Evolutionary conservation across 1,139 yeast genomes (phyloP), one percentile per base, ranked within the genome.

Genomic region (Blastobotrys indianensis): DNA sequence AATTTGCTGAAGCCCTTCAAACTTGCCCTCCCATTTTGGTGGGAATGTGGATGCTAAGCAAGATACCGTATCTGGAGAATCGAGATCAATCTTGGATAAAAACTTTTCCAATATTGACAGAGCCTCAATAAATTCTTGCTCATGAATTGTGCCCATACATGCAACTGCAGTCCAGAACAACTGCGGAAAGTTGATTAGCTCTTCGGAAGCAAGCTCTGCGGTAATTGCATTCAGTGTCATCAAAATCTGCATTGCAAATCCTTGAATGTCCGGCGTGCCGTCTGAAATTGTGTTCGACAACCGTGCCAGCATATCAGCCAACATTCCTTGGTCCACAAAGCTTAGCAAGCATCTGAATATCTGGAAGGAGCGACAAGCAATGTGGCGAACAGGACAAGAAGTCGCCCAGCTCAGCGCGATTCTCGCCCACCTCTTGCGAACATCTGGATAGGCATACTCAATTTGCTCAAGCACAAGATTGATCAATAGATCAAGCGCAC

Each of bases 121-220:
- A 0, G 85, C 85, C 60, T 92, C 98, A 45, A 87, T 79, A 59
- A 85, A 94, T 60, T 94, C 98, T 57, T 84, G 90, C 63, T 94
- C 98, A 58, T 88, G 95, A 32, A 88, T 76, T 0, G 97, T 87
- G 47, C 84, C 82, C 54, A 92, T 69, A 57, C 97, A 85, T 1
- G 98, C 98, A 28, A 90, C 94, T 30, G 94, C 80, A 1, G 92
- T 85, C 99, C 99, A 94, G 62, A 92, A 94, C 35, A 92, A 67
- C 61, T 90, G 97, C 0, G 98, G 98, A 62, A 83, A 87, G 54
- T 85, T 86, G 50, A 85, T 82, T 51, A 92, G 68, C 53, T 85
- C 84, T 38, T 78, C 86, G 3, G 92, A 75, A 53, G 81, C 85
- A 41, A 88, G 69, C 57, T 87, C 94, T 0, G 95, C 94, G 1